Evolutionary conservation across 2,329 filamentous ascomycete genomes (phyloP).

Genomic region (Emericellopsis cladophorae): DNA sequence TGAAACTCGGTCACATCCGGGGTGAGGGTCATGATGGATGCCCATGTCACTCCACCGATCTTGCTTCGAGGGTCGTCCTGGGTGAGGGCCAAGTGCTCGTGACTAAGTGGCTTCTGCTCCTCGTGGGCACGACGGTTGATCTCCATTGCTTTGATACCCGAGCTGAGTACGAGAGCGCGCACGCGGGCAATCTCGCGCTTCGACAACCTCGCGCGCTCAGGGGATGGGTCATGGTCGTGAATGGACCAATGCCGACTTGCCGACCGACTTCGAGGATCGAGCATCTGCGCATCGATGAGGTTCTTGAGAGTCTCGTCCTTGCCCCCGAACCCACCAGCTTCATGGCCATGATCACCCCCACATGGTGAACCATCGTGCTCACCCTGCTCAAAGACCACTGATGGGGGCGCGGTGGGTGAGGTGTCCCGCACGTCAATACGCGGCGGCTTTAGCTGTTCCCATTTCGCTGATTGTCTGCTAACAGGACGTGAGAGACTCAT

Average conservation of each 20-base stretch:
- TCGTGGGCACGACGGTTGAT: constrained; percentile 55
- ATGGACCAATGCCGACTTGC: constrained; percentile 36
- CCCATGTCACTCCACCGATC: constrained; percentile 20
- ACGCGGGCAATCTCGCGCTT: constrained; percentile 72
- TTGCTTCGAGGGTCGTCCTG: constrained; percentile 10
- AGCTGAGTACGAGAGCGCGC: constrained; percentile 62
- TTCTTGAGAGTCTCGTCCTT: constrained; percentile 16
- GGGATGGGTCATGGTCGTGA: constrained; percentile 24
- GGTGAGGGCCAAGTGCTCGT: constrained; percentile 6
- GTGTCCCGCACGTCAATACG: constrained; percentile 32
- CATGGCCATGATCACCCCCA: no score
- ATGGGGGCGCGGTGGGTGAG: constrained; percentile 7
- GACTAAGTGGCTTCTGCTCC: constrained; percentile 20
- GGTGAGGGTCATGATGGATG: constrained; percentile 28
- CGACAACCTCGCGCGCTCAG: constrained; percentile 29
- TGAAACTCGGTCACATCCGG: constrained; percentile 18
- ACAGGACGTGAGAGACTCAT: constrained; percentile 1
- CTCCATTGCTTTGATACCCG: constrained; percentile 82
- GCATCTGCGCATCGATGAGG: not conserved
- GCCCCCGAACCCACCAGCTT: constrained; percentile 15
- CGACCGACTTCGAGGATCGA: not conserved
- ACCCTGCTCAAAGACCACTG: no score
- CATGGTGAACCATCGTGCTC: no score
- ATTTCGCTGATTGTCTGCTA: constrained; percentile 28
- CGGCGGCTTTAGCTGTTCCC: constrained; percentile 35